phyloP scores from a whole-genome alignment of 1,284 basidiomycete genomes.

The Laetiporus sulphureus region DNA sequence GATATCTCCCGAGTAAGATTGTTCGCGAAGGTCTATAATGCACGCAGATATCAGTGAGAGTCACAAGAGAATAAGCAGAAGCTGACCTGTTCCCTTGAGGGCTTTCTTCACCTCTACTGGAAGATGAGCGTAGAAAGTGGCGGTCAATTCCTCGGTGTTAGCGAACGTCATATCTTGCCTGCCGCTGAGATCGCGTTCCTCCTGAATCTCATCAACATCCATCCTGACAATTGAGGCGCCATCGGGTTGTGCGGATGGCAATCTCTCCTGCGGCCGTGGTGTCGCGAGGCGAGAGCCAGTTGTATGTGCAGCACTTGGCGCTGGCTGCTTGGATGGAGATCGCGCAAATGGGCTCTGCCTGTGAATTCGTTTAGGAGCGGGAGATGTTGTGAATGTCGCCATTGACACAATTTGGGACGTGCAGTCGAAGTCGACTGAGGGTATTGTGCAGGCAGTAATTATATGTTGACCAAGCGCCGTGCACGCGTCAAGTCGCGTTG shows the following conservation, averaged over 20 bases:
- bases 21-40: conserved; percentile 54
- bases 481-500: conserved; percentile 8
- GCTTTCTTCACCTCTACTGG: conserved; percentile 71
- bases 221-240: conserved; percentile 40
- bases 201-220: conserved; percentile 53
- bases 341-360: conserved; percentile 16
- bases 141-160: conserved; percentile 63
- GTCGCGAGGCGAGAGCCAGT: conserved; percentile 26
- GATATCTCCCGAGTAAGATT: conserved; percentile 62
- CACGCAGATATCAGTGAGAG: not conserved
- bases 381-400: conserved; percentile 23
- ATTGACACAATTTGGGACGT: conserved; percentile 10
- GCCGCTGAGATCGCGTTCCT: conserved; percentile 25
- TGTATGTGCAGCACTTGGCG: conserved; percentile 18
- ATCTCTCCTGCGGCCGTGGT: conserved; percentile 15
- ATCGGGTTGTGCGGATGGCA: conserved; percentile 22
- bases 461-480: no score
- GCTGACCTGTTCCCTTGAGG: conserved; percentile 57
- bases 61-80: not conserved
- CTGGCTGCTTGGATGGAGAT: conserved; percentile 17
- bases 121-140: conserved; percentile 62
- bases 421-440: no score
- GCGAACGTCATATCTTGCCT: conserved; percentile 54
- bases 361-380: conserved; percentile 23
- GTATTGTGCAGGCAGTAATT: no score